These are phyloP conservation scores for Xylaria hypoxylon DNA, from an alignment of 2,329 filamentous ascomycete species.

Conservation along the genomic window DNA sequence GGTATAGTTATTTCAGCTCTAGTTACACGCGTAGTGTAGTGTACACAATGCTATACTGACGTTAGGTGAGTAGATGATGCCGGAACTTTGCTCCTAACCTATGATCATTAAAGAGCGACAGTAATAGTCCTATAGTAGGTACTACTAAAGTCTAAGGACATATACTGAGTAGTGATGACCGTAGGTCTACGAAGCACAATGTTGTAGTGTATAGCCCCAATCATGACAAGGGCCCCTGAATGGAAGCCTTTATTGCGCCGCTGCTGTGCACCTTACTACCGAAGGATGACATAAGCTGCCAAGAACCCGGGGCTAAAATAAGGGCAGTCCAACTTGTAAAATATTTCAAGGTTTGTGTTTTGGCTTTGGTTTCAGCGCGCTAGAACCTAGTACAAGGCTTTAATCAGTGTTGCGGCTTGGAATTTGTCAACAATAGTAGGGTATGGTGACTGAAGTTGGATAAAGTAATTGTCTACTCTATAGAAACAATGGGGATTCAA, in stretches of 20 bases:
- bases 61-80: not conserved
- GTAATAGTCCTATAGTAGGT: too few relatives aligned
- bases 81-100: too few relatives aligned
- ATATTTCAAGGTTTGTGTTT: not conserved
- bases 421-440: conserved; percentile 4
- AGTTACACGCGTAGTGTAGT: not conserved
- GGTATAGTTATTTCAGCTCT: too few relatives aligned
- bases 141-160: too few relatives aligned
- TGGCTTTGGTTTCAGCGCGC: conserved; percentile 18
- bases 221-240: conserved; percentile 14
- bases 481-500: not conserved
- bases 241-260: not conserved
- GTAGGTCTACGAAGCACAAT: not conserved
- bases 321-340: conserved; percentile 5
- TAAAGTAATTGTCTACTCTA: too few relatives aligned
- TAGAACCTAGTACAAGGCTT: not conserved
- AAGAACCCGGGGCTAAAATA: conserved; percentile 13
- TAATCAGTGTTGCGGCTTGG: not conserved
- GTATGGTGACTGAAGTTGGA: not conserved
- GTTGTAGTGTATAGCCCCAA: not conserved
- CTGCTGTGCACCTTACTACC: conserved; percentile 19
- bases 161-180: too few relatives aligned
- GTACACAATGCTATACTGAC: not conserved
- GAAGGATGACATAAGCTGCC: conserved; percentile 33
- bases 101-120: not conserved